Evolutionary conservation across 2,329 filamentous ascomycete genomes (phyloP).

Genomic region (Teratosphaeria pseudoeucalypti): DNA sequence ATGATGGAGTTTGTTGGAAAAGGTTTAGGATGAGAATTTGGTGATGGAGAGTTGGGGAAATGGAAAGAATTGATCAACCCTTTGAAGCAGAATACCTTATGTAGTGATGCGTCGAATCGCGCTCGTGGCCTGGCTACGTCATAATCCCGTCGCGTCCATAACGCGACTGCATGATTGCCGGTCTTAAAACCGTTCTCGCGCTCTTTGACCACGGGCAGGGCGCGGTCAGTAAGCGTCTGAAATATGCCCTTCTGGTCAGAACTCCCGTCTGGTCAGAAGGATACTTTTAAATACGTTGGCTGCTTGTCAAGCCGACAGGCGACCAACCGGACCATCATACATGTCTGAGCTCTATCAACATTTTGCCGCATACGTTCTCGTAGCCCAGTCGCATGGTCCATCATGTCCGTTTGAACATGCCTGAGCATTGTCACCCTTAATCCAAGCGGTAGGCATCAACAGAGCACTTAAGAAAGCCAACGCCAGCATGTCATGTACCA

Average conservation of each 20-base stretch:
- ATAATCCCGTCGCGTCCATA: background rate
- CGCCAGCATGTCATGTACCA: background rate
- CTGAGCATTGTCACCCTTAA: background rate
- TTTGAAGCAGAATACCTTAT: background rate
- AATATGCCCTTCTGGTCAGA: too few relatives aligned
- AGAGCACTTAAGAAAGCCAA: background rate
- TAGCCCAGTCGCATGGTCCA: background rate
- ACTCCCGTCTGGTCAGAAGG: too few relatives aligned
- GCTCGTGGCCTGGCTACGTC: background rate
- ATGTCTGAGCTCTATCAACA: background rate
- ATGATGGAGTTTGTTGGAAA: conserved; percentile 7
- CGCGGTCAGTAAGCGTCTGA: too few relatives aligned
- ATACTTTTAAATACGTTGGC: too few relatives aligned
- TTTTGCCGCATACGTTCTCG: background rate
- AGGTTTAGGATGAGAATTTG: background rate
- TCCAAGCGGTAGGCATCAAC: background rate
- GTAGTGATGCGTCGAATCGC: background rate
- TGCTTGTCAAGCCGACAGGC: background rate
- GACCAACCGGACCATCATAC: background rate
- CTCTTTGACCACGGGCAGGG: background rate
- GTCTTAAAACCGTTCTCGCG: too few relatives aligned
- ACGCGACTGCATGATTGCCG: background rate
- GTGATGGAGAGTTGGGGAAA: background rate
- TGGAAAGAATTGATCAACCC: background rate
- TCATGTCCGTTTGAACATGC: background rate